Evolutionary conservation across 208 protist genomes (phyloP), one percentile per base, ranked within the genome.

Genomic region (Leishmania braziliensis): DNA sequence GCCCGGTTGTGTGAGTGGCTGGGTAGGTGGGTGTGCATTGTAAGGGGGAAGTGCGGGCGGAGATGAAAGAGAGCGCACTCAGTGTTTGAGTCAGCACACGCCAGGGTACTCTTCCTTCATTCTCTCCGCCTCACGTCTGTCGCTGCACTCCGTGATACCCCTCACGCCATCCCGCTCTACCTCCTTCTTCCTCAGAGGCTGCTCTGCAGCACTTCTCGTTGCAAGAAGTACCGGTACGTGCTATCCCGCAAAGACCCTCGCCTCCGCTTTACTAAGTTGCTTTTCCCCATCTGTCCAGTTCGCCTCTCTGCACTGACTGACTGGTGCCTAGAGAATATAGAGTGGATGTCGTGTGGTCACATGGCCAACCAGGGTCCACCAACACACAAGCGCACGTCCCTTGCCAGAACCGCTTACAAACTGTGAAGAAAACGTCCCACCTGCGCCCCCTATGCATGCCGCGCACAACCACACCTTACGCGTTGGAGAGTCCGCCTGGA

Each of bases 401-500:
- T 68, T 10, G 29, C 29, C 36, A 71, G 65, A 48, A 23, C 33
- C 10, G 3, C 0, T 29, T 36, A 33, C 14, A 43, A 75, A 54
- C 43, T 53, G 70, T 75, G 70, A 74, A 54, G 43, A 74, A 54
- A 23, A 54, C 14, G 14, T 29, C 63, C 12, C 26, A 43, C 63
- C 26, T 68, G 63, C 33, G 14, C 8, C 33, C 4, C 33, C 39
- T 2, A 5, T 5, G 10, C 6, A 20, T 48, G 23, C 10, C 16
- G 3, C 20, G 9, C 18, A 26, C 23, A 73, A 29, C 23, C 5
- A 36, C n/a, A 63, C 56, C n/a, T 90, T 58, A 82, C 5, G 85
- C 62, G 73, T 78, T 83, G 18, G 91, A 90, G 43, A 95, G 84
- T 51, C 91, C 89, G 43, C 93, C 89, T 10, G 95, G 93, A 0